Evolutionary conservation across 1,284 basidiomycete species (phyloP).

Genomic region (Sutorius eximius): DNA sequence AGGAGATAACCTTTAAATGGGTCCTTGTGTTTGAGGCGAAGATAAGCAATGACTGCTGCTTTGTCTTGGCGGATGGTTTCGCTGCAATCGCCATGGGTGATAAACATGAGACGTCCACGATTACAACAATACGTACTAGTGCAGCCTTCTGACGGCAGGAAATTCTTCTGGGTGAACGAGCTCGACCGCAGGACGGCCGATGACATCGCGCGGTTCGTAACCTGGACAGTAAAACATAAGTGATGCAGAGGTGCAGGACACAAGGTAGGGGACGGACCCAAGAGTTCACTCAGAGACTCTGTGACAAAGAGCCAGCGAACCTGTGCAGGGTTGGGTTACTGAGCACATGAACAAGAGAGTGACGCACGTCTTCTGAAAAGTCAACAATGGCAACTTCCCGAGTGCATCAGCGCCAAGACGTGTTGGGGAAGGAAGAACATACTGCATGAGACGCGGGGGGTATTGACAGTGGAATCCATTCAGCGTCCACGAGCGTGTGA

Average conservation of each 20-base stretch:
- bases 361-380: constrained; percentile 63
- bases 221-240: constrained; percentile 40
- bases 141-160: constrained; percentile 56
- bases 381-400: constrained; percentile 70
- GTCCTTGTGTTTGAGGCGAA: constrained; percentile 73
- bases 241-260: not conserved
- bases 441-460: constrained; percentile 72
- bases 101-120: not conserved
- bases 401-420: constrained; percentile 9
- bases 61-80: constrained; percentile 74
- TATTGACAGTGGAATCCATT: constrained; percentile 36
- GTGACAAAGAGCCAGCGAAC: constrained; percentile 71
- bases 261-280: constrained; percentile 46
- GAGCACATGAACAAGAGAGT: not conserved
- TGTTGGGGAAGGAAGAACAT: constrained; percentile 30
- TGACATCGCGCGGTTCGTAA: constrained; percentile 67
- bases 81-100: constrained; percentile 35
- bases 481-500: not conserved
- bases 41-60: constrained; percentile 70
- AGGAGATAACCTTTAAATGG: constrained; percentile 69
- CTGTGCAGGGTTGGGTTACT: constrained; percentile 34
- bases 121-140: constrained; percentile 48
- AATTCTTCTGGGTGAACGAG: constrained; percentile 78
- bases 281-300: constrained; percentile 66
- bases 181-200: constrained; percentile 62